Percentiles rank a stretch among this genome's conserved stretches.
Conservation (phyloP, 2,329 filamentous ascomycete genomes). For the Colletotrichum kahawae region DNA sequence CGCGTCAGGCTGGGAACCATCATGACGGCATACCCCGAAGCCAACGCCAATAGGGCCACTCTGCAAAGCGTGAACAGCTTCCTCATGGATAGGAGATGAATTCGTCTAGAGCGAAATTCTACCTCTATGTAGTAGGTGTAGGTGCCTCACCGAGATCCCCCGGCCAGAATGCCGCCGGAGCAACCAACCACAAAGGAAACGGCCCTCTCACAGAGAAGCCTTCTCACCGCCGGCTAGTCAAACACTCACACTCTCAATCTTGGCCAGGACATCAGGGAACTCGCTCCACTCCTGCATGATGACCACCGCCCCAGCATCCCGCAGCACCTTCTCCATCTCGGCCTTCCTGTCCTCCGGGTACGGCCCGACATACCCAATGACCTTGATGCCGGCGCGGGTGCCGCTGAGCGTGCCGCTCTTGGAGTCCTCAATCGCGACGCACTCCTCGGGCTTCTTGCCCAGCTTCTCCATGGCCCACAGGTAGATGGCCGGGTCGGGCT, state of each 20-base stretch:
- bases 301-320: slow-evolving; percentile 64
- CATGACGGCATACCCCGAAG: slow-evolving; percentile 77
- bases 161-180: not conserved
- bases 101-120: not conserved
- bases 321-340: slow-evolving; percentile 68
- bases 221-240: slow-evolving; percentile 20
- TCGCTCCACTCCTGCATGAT: slow-evolving; percentile 67
- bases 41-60: slow-evolving; percentile 83
- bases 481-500: slow-evolving; percentile 92
- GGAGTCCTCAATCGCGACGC: slow-evolving; percentile 86
- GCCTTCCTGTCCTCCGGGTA: slow-evolving; percentile 67
- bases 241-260: slow-evolving; percentile 37
- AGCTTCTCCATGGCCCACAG: slow-evolving; percentile 76
- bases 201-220: slow-evolving; percentile 5
- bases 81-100: slow-evolving; percentile 65
- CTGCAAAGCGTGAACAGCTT: slow-evolving; percentile 92
- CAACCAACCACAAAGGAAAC: not conserved
- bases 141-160: not conserved
- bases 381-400: slow-evolving; percentile 77
- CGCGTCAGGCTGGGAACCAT: slow-evolving; percentile 82
- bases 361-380: slow-evolving; percentile 85
- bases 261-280: slow-evolving; percentile 52
- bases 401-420: slow-evolving; percentile 80
- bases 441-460: slow-evolving; percentile 73
- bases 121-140: not conserved